Base-by-base conservation (phyloP, 768 basidiomycete species). In the Boletus rubescentipes region DNA sequence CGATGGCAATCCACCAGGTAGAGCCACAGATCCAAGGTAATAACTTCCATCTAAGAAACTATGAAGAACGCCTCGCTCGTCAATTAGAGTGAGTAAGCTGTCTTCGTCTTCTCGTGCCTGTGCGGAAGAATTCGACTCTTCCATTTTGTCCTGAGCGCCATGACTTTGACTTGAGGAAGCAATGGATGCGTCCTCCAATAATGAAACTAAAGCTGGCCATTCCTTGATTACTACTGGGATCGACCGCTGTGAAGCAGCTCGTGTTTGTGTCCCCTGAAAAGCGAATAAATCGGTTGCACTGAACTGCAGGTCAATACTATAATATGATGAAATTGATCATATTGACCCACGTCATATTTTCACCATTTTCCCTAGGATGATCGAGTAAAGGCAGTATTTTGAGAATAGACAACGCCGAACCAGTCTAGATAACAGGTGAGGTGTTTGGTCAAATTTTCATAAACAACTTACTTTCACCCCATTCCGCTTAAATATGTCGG, bases 281-380 rank as follows among this genome's bases (percentile, higher is more conserved):
- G 88, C 86, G 67, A 93, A 93, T 37, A 92, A 71, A 71, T 91
- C 86, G 50, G 85, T 85, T 9, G 86, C 85, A 52, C 91, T 92
- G 68, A 54, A 50, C 32, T 21, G 38, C 40, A 64, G 34, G 67
- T 67, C 51, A 57, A 39, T 52, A 45, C 47, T 34, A 37, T 45
- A 45, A 48, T 34, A 37, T 45, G 52, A 51, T 42, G 32, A 32
- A 42, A 44, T 50, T n/a, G 34, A 51, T 49, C 40, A 35, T 18
- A 58, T 48, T 21, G 47, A 73, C 82, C 58, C 64, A 91, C 90
- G 83, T 86, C 61, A 82, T 67, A 54, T 81, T 80, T 61, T 85
- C 81, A 15, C 76, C 73, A n/a, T 86, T 83, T 60, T 89, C 88
- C 58, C 80, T 81, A 34, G 89, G 71, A 47, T 77, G 75, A 61